Conservation (phyloP, 225 moss, liverwort and hornwort species). For the Thuidium tamariscinum region DNA sequence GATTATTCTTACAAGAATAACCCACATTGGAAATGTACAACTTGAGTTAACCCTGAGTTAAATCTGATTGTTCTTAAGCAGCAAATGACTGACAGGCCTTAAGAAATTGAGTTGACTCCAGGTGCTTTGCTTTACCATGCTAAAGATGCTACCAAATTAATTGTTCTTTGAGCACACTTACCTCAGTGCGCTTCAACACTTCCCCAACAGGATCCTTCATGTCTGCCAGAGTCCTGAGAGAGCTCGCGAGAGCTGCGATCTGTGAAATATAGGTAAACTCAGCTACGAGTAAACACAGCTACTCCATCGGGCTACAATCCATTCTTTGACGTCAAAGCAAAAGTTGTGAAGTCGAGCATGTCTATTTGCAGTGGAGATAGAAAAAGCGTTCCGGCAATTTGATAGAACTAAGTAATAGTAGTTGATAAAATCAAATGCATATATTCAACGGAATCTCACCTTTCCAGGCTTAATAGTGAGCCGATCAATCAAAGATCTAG, state of each 20-base stretch:
- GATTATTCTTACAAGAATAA: not conserved
- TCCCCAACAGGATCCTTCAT: conserved; percentile 88
- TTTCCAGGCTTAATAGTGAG: too few species aligned
- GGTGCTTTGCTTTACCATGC: not conserved
- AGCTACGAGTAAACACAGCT: not conserved
- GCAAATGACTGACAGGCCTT: not conserved
- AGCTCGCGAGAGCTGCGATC: conserved; percentile 71
- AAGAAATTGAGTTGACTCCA: not conserved
- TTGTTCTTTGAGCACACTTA: not conserved
- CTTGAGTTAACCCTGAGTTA: not conserved
- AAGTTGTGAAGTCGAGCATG: not conserved
- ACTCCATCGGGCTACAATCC: not conserved
- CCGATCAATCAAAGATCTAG: too few species aligned
- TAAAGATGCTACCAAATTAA: not conserved
- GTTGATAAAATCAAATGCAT: not conserved
- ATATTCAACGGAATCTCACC: too few species aligned
- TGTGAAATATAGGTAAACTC: conserved; percentile 2
- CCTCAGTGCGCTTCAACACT: conserved; percentile 77
- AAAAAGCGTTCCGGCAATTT: not conserved
- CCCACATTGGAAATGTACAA: not conserved
- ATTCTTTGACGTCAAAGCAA: not conserved
- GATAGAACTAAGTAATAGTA: not conserved
- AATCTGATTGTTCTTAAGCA: not conserved
- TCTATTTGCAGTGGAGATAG: not conserved
- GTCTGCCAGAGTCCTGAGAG: conserved; percentile 67